Evolutionary conservation across 1,284 basidiomycete species (phyloP), one percentile per base, ranked within the genome.

Genomic region (Trichosporon inkin): DNA sequence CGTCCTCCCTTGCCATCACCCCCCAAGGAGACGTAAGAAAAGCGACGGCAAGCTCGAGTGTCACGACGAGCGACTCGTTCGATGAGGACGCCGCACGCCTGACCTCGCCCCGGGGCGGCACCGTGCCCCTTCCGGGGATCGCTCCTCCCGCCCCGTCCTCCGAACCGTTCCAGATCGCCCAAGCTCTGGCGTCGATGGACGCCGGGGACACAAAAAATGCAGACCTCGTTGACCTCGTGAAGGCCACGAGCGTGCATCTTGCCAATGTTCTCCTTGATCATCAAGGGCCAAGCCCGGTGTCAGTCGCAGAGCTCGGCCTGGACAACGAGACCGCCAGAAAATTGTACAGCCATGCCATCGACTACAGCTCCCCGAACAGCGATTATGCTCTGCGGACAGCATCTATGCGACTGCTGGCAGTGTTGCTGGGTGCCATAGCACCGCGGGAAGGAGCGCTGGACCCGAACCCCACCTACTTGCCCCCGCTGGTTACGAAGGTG

Each of bases 361-460:
- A 62, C 6, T 67, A 70, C 41, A 66, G 68, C 22, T 61, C 67
- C 14, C 62, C 67, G 0, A 61, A 62, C 13, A 57, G 65, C 6
- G 69, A 72, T 24, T 58, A 68, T 16, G 36, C 63, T 6, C 61
- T 75, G 13, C 66, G 74, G 7, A 76, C 67, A 4, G 66, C 73
- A 3, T 68, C 73, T 3, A 67, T 75, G 11, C 66, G 74, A 10
- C 65, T 76, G 1, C 66, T 76, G 2, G 71, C 72, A 0, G 71
- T 70, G 5, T 61, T 76, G 5, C 61, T 75, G 2, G 62, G 65
- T 5, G 63, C 64, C 8, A 67, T 64, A 7, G 69, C 71, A 0
- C 74, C 74, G 2, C 61, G 63, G 10, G 59, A 62, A 8, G 65
- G 63, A 10, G 56, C 66, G 7, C 61, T 63, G 2, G 65, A 68